These are phyloP conservation scores for Fusarium siculi DNA, from an alignment of 2,329 filamentous ascomycete species.

Conservation along the genomic window DNA sequence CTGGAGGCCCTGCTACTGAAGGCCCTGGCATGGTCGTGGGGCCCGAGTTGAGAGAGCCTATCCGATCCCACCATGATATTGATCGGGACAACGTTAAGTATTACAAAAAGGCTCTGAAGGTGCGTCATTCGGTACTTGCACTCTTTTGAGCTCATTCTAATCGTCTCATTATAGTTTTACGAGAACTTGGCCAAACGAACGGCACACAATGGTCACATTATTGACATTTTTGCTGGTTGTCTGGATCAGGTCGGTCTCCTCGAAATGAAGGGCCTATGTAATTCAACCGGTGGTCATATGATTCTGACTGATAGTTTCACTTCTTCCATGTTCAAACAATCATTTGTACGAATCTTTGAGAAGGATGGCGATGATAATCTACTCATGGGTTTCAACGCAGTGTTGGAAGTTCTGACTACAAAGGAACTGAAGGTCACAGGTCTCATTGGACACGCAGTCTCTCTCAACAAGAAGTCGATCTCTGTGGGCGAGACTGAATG, in stretches of 20 bases:
- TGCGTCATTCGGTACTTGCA: constrained; percentile 50
- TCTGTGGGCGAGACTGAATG: constrained; percentile 98
- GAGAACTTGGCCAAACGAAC: constrained; percentile 93
- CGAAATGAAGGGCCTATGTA: constrained; percentile 97
- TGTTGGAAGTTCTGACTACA: constrained; percentile 93
- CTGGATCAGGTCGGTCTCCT: constrained; percentile 96
- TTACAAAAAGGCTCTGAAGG: constrained; percentile 98
- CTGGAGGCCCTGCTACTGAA: constrained; percentile 93
- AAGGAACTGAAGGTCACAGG: constrained; percentile 99
- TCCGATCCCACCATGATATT: constrained; percentile 98
- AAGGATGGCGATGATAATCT: constrained; percentile 96
- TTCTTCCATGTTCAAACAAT: constrained; percentile 99
- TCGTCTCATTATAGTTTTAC: constrained; percentile 74
- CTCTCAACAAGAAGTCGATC: constrained; percentile 96
- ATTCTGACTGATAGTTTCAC: constrained; percentile 98
- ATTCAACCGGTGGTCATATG: constrained; percentile 97
- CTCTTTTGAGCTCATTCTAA: constrained; percentile 40
- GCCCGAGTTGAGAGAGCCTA: constrained; percentile 93
- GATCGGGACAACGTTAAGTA: constrained; percentile 99
- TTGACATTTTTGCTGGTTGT: constrained; percentile 97
- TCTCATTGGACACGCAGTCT: constrained; percentile 95
- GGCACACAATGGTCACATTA: constrained; percentile 95
- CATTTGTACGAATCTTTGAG: constrained; percentile 95
- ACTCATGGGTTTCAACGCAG: constrained; percentile 97
- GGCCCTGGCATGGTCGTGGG: constrained; percentile 97